Evolutionary conservation across 176 grass and related monocot genomes (phyloP).

Genomic region (Musa troglodytarum): DNA sequence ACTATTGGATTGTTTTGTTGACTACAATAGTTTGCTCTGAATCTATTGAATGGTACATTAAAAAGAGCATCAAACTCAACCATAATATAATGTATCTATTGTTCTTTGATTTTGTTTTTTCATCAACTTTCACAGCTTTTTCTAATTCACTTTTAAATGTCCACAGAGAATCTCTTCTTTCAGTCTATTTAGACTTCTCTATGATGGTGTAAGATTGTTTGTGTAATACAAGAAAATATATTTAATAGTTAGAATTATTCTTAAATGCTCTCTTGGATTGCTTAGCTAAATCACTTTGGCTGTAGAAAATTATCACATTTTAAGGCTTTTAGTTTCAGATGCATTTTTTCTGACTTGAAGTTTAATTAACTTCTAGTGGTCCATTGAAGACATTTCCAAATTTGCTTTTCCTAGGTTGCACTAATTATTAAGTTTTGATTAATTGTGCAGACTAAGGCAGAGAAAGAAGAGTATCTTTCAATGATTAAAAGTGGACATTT

Average conservation of each 20-base stretch:
- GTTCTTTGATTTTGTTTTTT: too few species aligned
- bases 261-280: background rate
- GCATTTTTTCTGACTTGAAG: background rate
- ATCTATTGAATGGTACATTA: too few species aligned
- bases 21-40: too few species aligned
- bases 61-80: too few species aligned
- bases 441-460: slow-evolving; percentile 51
- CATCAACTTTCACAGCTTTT: too few species aligned
- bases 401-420: background rate
- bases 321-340: background rate
- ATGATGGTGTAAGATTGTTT: background rate
- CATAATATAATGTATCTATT: too few species aligned
- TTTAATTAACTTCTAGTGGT: background rate
- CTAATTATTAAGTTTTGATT: slow-evolving; percentile 3
- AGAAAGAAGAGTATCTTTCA: slow-evolving; percentile 63
- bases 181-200: background rate
- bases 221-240: background rate
- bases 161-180: background rate
- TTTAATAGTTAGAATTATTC: background rate
- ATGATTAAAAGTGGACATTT: slow-evolving; percentile 65
- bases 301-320: background rate
- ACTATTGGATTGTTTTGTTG: too few species aligned
- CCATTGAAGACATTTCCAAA: background rate
- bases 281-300: background rate
- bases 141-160: too few species aligned